phyloP scores from a whole-genome alignment of 2,329 filamentous ascomycete genomes.

The Botrytis hyacinthi region DNA sequence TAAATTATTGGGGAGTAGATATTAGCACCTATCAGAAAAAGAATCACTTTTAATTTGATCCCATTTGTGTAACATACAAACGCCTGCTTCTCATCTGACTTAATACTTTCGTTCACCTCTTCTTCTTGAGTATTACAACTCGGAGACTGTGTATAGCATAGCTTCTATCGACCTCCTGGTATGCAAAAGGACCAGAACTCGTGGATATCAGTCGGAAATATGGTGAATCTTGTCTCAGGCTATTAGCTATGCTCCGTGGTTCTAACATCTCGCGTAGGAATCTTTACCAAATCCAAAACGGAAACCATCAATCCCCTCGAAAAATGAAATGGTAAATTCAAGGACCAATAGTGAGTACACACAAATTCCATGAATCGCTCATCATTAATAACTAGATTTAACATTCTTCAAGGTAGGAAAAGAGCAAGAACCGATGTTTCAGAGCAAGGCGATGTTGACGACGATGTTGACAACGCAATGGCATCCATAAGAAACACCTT shows the following conservation, averaged over 20 bases:
- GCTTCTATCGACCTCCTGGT: not conserved
- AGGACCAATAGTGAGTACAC: not conserved
- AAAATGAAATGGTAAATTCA: too few species aligned
- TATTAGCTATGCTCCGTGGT: not conserved
- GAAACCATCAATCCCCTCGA: not conserved
- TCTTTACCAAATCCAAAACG: not conserved
- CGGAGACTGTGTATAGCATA: not conserved
- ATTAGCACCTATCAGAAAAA: not conserved
- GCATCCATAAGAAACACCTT: not conserved
- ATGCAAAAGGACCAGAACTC: not conserved
- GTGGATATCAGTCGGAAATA: too few species aligned
- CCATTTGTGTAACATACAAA: not conserved
- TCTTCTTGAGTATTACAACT: not conserved
- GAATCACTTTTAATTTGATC: not conserved
- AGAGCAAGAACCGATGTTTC: not conserved
- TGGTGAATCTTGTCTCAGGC: not conserved
- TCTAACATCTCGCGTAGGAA: not conserved
- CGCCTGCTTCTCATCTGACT: not conserved
- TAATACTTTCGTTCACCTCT: not conserved
- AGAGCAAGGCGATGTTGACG: not conserved
- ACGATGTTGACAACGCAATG: not conserved
- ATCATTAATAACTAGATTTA: too few species aligned
- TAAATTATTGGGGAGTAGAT: not conserved
- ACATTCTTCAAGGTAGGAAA: not conserved
- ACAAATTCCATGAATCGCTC: too few species aligned